These are phyloP conservation scores for Astrothelium subdiscretum DNA, from an alignment of 495 filamentous ascomycete genomes.

Conservation along the genomic window DNA sequence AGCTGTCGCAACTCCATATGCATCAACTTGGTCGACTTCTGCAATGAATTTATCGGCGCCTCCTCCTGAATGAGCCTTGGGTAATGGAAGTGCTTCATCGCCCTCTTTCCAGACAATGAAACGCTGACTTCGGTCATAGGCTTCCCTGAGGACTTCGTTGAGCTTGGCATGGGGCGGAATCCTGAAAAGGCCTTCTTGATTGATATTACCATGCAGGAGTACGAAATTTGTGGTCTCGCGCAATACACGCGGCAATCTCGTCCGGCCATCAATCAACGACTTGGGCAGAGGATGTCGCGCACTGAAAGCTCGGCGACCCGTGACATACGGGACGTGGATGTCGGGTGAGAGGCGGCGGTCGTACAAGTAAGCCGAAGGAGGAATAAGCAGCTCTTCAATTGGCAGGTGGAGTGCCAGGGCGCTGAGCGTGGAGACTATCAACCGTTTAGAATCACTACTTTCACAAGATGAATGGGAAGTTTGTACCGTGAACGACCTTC, in stretches of 20 bases:
- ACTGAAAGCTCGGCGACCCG: conserved; percentile 33
- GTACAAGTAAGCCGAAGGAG: conserved; percentile 40
- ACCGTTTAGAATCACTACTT: neutral
- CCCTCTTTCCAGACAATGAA: conserved; percentile 40
- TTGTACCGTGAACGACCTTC: conserved; percentile 43
- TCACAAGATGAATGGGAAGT: neutral
- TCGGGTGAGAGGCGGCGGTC: conserved; percentile 37
- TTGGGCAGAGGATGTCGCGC: conserved; percentile 33
- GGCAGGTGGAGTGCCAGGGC: conserved; percentile 37
- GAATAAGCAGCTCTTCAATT: conserved; percentile 39
- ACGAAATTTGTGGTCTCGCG: conserved; percentile 42
- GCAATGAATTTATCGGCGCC: conserved; percentile 19
- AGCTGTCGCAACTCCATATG: conserved; percentile 40
- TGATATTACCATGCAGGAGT: conserved; percentile 31
- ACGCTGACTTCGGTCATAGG: conserved; percentile 42
- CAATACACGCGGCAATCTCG: conserved; percentile 38
- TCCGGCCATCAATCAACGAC: conserved; percentile 22
- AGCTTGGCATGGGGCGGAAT: conserved; percentile 36
- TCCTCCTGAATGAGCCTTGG: conserved; percentile 2
- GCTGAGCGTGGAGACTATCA: conserved; percentile 35
- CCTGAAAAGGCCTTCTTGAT: conserved; percentile 41
- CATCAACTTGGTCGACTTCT: conserved; percentile 34
- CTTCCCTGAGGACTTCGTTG: conserved; percentile 38
- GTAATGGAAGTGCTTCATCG: conserved; percentile 20
- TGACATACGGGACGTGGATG: conserved; percentile 39